Base-by-base conservation (phyloP, 352 stramenopile species). In the Pythium grandisporangium region DNA sequence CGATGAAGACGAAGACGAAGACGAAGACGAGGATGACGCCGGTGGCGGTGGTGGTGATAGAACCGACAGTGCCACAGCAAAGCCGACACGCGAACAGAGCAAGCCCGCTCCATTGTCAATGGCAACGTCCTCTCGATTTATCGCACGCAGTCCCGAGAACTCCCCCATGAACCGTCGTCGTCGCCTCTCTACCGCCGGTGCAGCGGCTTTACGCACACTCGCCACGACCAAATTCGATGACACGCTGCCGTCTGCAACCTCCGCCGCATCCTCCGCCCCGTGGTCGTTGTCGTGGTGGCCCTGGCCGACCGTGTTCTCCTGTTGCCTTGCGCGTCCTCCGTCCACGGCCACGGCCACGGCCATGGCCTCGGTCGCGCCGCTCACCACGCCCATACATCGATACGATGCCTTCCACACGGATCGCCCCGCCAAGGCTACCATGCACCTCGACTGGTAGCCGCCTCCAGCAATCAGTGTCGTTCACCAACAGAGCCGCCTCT, bases 81-180 rank as follows among this genome's bases (percentile, higher is more conserved):
- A n/a, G n/a, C n/a, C n/a, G n/a, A n/a, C n/a, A n/a, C n/a, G n/a
- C n/a, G n/a, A n/a, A n/a, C n/a, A n/a, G n/a, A n/a, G n/a, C n/a
- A n/a, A n/a, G n/a, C n/a, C n/a, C n/a, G n/a, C n/a, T n/a, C n/a
- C n/a, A 12, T 38, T 6, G n/a, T 14, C 11, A 24, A 44, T 4
- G 35, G 37, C 12, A 23, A 45, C 7, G 19, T 20, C 2, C 33
- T 42, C 4, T 33, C 30, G 22, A 23, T 3, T 54, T 6, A 16
- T 26, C n/a, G 42, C 40, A 17, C 52, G 57, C 14, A 84, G 70
- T 39, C 76, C 76, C 0, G 76, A 89, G 42, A 80, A 70, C 39
- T 89, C 72, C 8, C 72, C 75, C 0, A 83, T 86, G 61, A 56
- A 74, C n/a, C 61, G 65, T 5, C 24, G 32, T 21, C 30, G 35